Percentiles rank a stretch among this genome's conserved stretches.
These are phyloP conservation scores for Lachnellula hyalina DNA, from an alignment of 2,329 filamentous ascomycete species.

Conservation along the genomic window DNA sequence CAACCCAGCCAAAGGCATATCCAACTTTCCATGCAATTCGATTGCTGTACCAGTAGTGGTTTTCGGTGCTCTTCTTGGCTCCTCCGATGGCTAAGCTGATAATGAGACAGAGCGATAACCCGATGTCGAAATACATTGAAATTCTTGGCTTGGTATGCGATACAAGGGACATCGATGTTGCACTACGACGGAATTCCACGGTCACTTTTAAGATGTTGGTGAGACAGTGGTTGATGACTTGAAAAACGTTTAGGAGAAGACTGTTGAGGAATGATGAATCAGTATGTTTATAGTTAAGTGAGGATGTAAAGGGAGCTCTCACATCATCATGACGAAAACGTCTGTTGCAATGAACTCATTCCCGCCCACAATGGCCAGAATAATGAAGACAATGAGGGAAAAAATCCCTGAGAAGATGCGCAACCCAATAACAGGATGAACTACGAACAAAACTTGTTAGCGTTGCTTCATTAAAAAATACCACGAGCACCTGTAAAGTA, in stretches of 20 bases:
- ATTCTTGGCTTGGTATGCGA: conserved; percentile 1
- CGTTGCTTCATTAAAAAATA: too few relatives aligned
- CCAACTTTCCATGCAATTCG: conserved; percentile 4
- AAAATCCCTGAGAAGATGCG: neutral
- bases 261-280: neutral
- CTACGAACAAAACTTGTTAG: neutral
- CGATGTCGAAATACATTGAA: conserved; percentile 8
- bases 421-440: neutral
- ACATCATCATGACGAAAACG: conserved; percentile 8
- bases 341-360: neutral
- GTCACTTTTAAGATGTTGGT: conserved; percentile 14
- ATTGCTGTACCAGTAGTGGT: neutral
- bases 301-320: neutral
- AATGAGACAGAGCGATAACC: conserved; percentile 5
- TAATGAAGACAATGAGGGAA: neutral
- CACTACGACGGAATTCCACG: conserved; percentile 9
- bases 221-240: conserved; percentile 8
- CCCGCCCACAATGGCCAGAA: neutral
- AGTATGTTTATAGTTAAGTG: neutral
- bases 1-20: conserved; percentile 12
- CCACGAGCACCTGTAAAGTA: too few relatives aligned
- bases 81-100: conserved; percentile 9
- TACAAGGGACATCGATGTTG: conserved; percentile 4
- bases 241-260: conserved; percentile 10
- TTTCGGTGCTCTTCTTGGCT: neutral